Evolutionary conservation across 2,329 filamentous ascomycete genomes (phyloP).

Genomic region (Paecilomyces sp.): DNA sequence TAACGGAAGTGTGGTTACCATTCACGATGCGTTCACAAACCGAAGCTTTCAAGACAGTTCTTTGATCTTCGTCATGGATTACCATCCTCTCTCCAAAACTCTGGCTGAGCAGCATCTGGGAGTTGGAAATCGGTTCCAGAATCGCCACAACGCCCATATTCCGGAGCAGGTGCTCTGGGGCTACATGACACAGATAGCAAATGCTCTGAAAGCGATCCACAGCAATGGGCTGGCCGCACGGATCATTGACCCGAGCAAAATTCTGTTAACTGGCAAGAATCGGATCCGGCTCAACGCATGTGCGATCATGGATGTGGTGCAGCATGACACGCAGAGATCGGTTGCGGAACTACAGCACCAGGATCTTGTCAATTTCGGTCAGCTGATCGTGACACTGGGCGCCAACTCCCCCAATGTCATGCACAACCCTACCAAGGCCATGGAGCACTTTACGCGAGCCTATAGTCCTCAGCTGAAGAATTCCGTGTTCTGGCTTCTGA

Average conservation of each 20-base stretch:
- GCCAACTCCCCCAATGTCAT: slow-evolving; percentile 56
- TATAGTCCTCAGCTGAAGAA: slow-evolving; percentile 76
- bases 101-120: slow-evolving; percentile 68
- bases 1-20: slow-evolving; percentile 73
- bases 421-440: slow-evolving; percentile 59
- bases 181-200: slow-evolving; percentile 86
- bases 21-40: slow-evolving; percentile 90
- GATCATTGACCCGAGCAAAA: slow-evolving; percentile 79
- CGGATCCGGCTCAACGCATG: slow-evolving; percentile 83
- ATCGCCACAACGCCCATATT: slow-evolving; percentile 45
- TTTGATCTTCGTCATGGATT: slow-evolving; percentile 87
- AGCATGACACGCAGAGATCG: slow-evolving; percentile 64
- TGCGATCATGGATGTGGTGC: slow-evolving; percentile 80
- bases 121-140: slow-evolving; percentile 31
- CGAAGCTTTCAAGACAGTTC: slow-evolving; percentile 91
- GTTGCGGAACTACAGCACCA: slow-evolving; percentile 76
- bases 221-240: slow-evolving; percentile 72
- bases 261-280: slow-evolving; percentile 84
- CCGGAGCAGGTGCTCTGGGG: slow-evolving; percentile 77
- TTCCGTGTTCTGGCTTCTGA: slow-evolving; percentile 74
- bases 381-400: slow-evolving; percentile 74
- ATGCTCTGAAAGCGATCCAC: slow-evolving; percentile 81
- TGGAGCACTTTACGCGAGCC: slow-evolving; percentile 68
- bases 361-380: slow-evolving; percentile 78
- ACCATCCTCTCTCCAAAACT: slow-evolving; percentile 84